Evolutionary conservation across 1,284 basidiomycete genomes (phyloP).

Genomic region (Cryptococcus sp.): DNA sequence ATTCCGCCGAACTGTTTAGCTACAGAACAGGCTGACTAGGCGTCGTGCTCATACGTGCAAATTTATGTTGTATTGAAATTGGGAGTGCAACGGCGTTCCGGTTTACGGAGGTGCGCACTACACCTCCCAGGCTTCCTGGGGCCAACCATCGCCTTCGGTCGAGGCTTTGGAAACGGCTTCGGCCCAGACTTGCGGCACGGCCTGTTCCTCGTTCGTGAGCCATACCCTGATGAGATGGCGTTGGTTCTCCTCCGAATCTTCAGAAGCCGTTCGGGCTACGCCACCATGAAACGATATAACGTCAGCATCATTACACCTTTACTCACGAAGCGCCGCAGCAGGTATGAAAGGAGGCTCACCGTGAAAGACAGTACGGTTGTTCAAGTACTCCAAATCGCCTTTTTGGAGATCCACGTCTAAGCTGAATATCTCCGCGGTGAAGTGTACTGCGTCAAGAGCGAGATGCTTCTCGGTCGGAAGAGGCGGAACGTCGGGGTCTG

Average conservation of each 20-base stretch:
- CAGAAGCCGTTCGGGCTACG: constrained; percentile 19
- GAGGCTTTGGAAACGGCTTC: not conserved
- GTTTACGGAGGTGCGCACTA: not conserved
- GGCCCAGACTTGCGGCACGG: constrained; percentile 9
- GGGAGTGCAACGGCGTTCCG: no score
- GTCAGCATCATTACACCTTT: not conserved
- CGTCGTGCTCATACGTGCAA: no score
- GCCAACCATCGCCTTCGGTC: constrained; percentile 12
- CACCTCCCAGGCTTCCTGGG: constrained; percentile 22
- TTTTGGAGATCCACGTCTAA: constrained; percentile 30
- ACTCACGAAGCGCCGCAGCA: not conserved
- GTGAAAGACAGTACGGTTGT: constrained; percentile 32
- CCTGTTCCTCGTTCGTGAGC: constrained; percentile 20
- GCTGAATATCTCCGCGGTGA: constrained; percentile 29
- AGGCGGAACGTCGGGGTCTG: constrained; percentile 23
- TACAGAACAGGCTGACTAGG: no score
- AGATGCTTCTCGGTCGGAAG: constrained; percentile 30
- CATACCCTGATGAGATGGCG: constrained; percentile 27
- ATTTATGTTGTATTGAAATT: no score
- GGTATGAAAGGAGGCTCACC: constrained; percentile 13
- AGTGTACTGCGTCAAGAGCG: constrained; percentile 35
- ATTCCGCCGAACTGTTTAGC: no score
- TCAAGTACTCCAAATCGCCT: constrained; percentile 36
- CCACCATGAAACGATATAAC: not conserved
- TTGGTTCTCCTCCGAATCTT: constrained; percentile 22